Percentiles rank a stretch among this genome's conserved stretches.
Evolutionary conservation across 257 asterid species (phyloP).

Genomic region (Nicotiana sylvestris): DNA sequence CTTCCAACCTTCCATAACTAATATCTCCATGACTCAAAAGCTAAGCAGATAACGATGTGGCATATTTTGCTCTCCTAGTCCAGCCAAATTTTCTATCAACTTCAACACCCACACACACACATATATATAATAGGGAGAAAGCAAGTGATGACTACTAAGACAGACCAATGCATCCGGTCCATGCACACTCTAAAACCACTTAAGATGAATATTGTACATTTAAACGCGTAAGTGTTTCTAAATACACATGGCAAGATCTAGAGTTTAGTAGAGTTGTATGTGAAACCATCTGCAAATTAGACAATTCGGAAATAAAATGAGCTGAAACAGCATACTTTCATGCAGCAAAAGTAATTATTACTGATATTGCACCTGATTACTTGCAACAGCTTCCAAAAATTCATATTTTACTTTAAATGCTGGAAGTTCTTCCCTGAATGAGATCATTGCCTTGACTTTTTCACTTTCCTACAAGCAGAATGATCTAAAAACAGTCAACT

Average conservation of each 20-base stretch:
- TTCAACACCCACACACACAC: too few relatives aligned
- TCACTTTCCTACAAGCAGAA: constrained; percentile 51
- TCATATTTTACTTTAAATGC: constrained; percentile 75
- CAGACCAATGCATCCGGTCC: too few relatives aligned
- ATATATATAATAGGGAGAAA: too few relatives aligned
- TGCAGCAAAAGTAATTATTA: neutral
- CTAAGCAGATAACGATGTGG: too few relatives aligned
- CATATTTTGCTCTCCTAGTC: too few relatives aligned
- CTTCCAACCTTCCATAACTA: too few relatives aligned
- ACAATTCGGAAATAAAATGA: neutral
- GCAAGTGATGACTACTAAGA: too few relatives aligned
- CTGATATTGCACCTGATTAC: constrained; percentile 54
- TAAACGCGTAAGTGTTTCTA: neutral
- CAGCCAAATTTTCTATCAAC: too few relatives aligned
- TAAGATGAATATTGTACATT: neutral
- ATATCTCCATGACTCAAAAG: too few relatives aligned
- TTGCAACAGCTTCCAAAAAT: constrained; percentile 76
- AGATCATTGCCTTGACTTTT: constrained; percentile 63
- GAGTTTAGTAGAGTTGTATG: neutral
- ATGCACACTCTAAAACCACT: too few relatives aligned
- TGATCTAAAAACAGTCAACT: constrained; percentile 18
- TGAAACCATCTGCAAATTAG: neutral
- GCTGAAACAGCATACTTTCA: neutral
- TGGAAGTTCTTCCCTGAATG: constrained; percentile 82
- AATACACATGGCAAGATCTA: neutral